phyloP scores from a whole-genome alignment of 768 basidiomycete genomes.

The Lactarius vividus region DNA sequence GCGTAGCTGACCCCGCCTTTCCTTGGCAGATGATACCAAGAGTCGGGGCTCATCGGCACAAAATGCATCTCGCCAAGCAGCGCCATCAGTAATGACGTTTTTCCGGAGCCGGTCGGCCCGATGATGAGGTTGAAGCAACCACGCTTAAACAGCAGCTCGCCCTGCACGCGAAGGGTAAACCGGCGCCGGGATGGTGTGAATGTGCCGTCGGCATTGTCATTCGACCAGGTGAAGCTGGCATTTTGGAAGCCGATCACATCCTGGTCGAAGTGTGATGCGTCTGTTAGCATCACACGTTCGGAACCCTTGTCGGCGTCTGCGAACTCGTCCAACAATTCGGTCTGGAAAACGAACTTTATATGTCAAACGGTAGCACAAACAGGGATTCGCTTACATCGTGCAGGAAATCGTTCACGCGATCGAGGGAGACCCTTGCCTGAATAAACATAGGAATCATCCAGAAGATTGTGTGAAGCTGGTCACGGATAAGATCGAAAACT shows the following conservation, averaged over 20 bases:
- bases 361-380: not conserved
- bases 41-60: conserved; percentile 46
- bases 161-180: conserved; percentile 51
- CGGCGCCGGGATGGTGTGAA: conserved; percentile 45
- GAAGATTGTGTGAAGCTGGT: conserved; percentile 33
- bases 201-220: conserved; percentile 34
- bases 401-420: conserved; percentile 42
- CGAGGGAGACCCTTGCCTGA: conserved; percentile 39
- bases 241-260: conserved; percentile 50
- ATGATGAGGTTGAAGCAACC: conserved; percentile 56
- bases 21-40: conserved; percentile 70
- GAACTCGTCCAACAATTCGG: conserved; percentile 36
- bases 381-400: conserved; percentile 29
- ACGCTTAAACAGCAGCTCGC: conserved; percentile 53
- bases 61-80: conserved; percentile 70
- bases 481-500: conserved; percentile 44
- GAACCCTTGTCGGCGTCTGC: conserved; percentile 19
- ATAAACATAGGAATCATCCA: conserved; percentile 31
- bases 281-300: conserved; percentile 23
- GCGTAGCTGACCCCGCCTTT: conserved; percentile 71
- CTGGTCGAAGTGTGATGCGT: conserved; percentile 24
- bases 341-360: conserved; percentile 24
- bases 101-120: conserved; percentile 57
- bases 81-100: conserved; percentile 66
- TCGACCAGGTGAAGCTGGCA: conserved; percentile 55